Conservation (phyloP, 2,329 filamentous ascomycete species). For the Diaporthe velutina region DNA sequence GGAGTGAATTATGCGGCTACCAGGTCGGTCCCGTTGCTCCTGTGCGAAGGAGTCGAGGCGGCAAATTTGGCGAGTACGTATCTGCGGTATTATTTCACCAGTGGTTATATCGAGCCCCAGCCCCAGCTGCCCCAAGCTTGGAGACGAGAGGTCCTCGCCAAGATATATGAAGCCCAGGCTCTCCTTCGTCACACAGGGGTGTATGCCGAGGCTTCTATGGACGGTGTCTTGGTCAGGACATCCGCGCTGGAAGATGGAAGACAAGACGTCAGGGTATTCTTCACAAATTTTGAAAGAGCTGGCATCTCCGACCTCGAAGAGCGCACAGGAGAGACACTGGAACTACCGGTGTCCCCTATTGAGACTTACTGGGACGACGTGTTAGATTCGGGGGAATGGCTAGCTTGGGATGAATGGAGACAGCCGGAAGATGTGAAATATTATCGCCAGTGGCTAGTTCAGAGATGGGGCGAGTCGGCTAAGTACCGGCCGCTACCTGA, state of each 20-base stretch:
- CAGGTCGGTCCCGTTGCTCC: neutral
- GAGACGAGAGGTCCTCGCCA: slow-evolving; percentile 1
- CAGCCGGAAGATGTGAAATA: neutral
- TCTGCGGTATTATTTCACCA: neutral
- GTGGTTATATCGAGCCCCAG: neutral
- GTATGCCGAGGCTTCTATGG: neutral
- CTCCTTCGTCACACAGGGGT: neutral
- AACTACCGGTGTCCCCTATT: neutral
- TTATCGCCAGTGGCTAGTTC: neutral
- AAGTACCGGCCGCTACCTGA: neutral
- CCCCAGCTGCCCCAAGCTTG: neutral
- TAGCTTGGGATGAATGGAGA: neutral
- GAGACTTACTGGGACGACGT: neutral
- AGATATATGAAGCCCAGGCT: neutral
- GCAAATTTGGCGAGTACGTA: neutral
- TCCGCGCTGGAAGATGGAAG: neutral
- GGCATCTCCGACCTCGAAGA: neutral
- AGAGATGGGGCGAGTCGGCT: neutral
- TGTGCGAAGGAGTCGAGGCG: neutral
- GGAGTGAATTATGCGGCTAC: neutral
- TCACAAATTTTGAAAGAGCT: neutral
- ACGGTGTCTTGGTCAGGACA: neutral
- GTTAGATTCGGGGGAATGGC: neutral
- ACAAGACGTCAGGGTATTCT: neutral
- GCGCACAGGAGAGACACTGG: neutral